These are phyloP conservation scores for Tardiomyces blankii DNA, from an alignment of 1,139 yeast genomes.

Conservation along the genomic window DNA sequence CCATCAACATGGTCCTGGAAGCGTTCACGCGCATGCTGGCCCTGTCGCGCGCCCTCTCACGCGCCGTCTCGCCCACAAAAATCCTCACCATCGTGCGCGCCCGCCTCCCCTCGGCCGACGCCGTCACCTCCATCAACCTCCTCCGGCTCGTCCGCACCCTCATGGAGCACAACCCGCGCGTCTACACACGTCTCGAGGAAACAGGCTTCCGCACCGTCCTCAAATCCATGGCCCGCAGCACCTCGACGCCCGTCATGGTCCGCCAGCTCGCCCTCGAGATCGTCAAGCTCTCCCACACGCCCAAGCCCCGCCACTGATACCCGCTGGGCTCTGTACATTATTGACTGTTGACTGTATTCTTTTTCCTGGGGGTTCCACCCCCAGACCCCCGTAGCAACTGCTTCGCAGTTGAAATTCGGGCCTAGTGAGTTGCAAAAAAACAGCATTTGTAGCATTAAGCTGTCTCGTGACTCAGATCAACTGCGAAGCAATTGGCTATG, in stretches of 20 bases:
- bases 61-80: background rate
- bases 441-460: too few species aligned
- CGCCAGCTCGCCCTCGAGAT: background rate
- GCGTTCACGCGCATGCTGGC: background rate
- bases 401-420: too few species aligned
- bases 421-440: too few species aligned
- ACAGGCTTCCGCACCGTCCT: background rate
- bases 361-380: too few species aligned
- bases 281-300: background rate
- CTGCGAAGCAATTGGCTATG: too few species aligned
- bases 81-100: background rate
- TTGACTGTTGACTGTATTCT: too few species aligned
- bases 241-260: background rate
- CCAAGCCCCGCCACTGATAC: background rate
- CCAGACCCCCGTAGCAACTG: too few species aligned
- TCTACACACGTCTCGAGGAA: background rate
- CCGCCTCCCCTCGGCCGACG: background rate
- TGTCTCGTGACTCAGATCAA: too few species aligned
- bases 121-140: background rate
- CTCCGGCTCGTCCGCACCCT: background rate
- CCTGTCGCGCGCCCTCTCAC: background rate
- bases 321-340: background rate
- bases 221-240: background rate
- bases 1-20: background rate
- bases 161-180: background rate